Evolutionary conservation across 1,284 basidiomycete species (phyloP).

Genomic region (Tremellales sp.): DNA sequence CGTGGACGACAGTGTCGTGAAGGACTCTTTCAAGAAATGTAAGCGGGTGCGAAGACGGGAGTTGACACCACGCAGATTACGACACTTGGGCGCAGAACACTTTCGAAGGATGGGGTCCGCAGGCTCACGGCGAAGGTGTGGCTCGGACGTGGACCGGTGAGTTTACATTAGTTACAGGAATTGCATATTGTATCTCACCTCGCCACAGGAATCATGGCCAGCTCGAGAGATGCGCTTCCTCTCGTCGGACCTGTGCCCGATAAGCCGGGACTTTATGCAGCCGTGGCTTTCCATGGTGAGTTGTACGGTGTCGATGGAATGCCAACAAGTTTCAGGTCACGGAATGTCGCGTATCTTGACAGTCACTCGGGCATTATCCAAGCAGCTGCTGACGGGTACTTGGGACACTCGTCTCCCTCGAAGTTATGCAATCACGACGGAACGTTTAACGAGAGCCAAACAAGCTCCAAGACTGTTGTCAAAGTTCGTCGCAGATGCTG

Average conservation of each 20-base stretch:
- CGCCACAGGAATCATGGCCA: conserved; percentile 18
- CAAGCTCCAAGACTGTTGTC: no score
- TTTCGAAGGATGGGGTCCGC: conserved; percentile 25
- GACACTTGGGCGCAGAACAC: conserved; percentile 6
- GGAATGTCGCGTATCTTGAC: conserved; percentile 26
- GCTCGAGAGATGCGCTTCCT: conserved; percentile 21
- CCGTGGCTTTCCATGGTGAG: conserved; percentile 20
- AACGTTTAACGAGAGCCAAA: conserved; percentile 9
- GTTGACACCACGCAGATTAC: background rate
- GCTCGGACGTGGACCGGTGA: conserved; percentile 24
- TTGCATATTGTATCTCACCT: background rate
- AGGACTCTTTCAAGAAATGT: conserved; percentile 4
- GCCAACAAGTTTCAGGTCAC: conserved; percentile 9
- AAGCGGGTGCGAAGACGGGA: background rate
- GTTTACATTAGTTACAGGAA: background rate
- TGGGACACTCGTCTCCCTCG: conserved; percentile 18
- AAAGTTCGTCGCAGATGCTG: no score
- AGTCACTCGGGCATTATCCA: conserved; percentile 16
- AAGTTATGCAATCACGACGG: conserved; percentile 13
- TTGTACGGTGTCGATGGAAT: background rate
- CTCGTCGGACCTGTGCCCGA: conserved; percentile 23
- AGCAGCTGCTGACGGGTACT: conserved; percentile 12
- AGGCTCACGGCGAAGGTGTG: conserved; percentile 24
- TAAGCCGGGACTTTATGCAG: conserved; percentile 12
- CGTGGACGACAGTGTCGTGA: conserved; percentile 18